Evolutionary conservation across 73 alveolate species (phyloP), one percentile per base, ranked within the genome.

Genomic region (Stentor coeruleus): DNA sequence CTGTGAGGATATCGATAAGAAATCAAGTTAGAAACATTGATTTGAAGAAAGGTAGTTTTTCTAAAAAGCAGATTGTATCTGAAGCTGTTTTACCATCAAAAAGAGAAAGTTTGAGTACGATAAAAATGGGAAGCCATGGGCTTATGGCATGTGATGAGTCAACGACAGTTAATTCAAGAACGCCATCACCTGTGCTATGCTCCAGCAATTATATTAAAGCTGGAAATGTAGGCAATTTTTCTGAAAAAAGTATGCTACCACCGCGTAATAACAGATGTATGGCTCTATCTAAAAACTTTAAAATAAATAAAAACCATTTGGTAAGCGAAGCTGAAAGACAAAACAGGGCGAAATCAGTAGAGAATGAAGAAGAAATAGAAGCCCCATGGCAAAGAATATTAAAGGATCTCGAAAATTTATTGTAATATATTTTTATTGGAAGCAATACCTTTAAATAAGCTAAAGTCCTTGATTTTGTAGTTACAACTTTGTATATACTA

Each of bases 181-280:
- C 66, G 28, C 66, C 66, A 49, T 49, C 66, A 20, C 66, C 66
- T n/a, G n/a, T n/a, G n/a, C n/a, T n/a, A n/a, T n/a, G n/a, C n/a
- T n/a, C n/a, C n/a, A n/a, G n/a, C n/a, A n/a, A n/a, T n/a, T n/a
- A n/a, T n/a, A n/a, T n/a, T n/a, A n/a, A n/a, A n/a, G n/a, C n/a
- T n/a, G n/a, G n/a, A n/a, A n/a, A n/a, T n/a, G n/a, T n/a, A n/a
- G n/a, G n/a, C n/a, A n/a, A n/a, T n/a, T n/a, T n/a, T n/a, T n/a
- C n/a, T n/a, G n/a, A n/a, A n/a, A n/a, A n/a, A n/a, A n/a, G n/a
- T n/a, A n/a, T n/a, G n/a, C n/a, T 49, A 6, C 20, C 66, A 11
- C 66, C 6, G 20, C 6, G 66, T 11, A 49, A 49, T 20, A 49
- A 49, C 20, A 6, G 66, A 11, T 49, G 66, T 49, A 6, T 11